Evolutionary conservation across 2,329 filamentous ascomycete genomes (phyloP), one percentile per base, ranked within the genome.

Genomic region (Trichoderma harzianum): DNA sequence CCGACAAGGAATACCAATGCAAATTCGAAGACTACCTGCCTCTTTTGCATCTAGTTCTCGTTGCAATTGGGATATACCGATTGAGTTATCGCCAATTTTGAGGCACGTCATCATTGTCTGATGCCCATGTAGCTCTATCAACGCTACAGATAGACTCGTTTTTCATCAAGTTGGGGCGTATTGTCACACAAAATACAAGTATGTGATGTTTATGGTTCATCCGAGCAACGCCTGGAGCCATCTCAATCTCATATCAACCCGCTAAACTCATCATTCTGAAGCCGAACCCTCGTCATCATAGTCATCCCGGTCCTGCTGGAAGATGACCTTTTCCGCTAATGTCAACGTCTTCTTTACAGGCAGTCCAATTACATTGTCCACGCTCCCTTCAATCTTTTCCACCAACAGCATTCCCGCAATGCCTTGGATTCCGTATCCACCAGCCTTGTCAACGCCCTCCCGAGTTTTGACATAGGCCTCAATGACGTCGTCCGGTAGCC

Each of bases 381-480:
- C 93, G 69, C 90, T 90, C 12, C 96, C 96, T 74, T 97, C 93
- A 75, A 99, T 92, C 81, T 88, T 92, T 80, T 98, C 94, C 14
- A 99, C 90, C 71, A 99, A 82, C 72, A 99, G 86, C 79, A 98
- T 90, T 10, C 93, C 92, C 1, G 93, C 96, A 12, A 95, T 85
- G 0, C 95, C 96, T 82, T 99, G 96, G 68, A 99, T 89, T 1
- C 94, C 96, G 81, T 99, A 99, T 0, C 96, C 96, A 2, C 96
- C 96, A 0, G 96, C 96, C 85, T 98, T 99, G 82, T 98, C 96
- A 12, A 90, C 94, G 2, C 96, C 96, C 84, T 99, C 96, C 70
- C 95, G 87, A 26, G 95, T 98, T 78, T 86, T 88, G 72, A 95
- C 92, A 79, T 95, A 95, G 6, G 84, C 88, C 76, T 93, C 85